A percentile compares a stretch with the other conserved stretches of the same genome.
These are phyloP conservation scores for Moniliella sp. DNA, from an alignment of 1,284 basidiomycete species.

Conservation along the genomic window DNA sequence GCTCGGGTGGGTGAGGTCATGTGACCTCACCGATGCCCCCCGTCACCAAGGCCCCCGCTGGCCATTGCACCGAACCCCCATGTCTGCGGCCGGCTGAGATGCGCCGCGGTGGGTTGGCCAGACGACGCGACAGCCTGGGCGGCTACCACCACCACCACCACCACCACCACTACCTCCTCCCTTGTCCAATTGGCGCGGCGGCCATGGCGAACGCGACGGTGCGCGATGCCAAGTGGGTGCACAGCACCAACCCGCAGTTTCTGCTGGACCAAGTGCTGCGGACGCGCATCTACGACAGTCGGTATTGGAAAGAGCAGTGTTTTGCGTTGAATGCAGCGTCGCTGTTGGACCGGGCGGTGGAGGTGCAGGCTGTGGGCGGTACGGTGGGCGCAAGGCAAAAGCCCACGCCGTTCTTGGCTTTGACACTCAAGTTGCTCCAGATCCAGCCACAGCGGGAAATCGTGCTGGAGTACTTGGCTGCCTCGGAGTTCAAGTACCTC, in stretches of 20 bases:
- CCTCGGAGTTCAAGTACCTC: constrained; percentile 96
- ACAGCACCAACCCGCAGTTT: constrained; percentile 71
- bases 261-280: constrained; percentile 90
- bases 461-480: constrained; percentile 71
- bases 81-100: too few relatives aligned
- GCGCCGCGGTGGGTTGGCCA: too few relatives aligned
- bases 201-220: constrained; percentile 67
- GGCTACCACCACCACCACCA: too few relatives aligned
- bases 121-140: too few relatives aligned
- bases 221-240: constrained; percentile 57
- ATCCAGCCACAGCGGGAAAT: constrained; percentile 94
- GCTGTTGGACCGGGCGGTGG: constrained; percentile 74
- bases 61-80: too few relatives aligned
- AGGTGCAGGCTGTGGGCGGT: constrained; percentile 63
- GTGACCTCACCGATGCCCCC: too few relatives aligned
- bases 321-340: constrained; percentile 49
- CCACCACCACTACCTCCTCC: too few relatives aligned
- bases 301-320: constrained; percentile 69
- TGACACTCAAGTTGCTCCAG: constrained; percentile 79
- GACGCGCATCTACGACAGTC: constrained; percentile 78
- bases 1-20: too few relatives aligned
- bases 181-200: too few relatives aligned
- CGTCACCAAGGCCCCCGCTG: too few relatives aligned
- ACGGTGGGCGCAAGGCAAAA: constrained; percentile 34
- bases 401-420: constrained; percentile 46